Evolutionary conservation across 495 filamentous ascomycete genomes (phyloP), one percentile per base, ranked within the genome.

Genomic region (Aspergillus taichungensis): DNA sequence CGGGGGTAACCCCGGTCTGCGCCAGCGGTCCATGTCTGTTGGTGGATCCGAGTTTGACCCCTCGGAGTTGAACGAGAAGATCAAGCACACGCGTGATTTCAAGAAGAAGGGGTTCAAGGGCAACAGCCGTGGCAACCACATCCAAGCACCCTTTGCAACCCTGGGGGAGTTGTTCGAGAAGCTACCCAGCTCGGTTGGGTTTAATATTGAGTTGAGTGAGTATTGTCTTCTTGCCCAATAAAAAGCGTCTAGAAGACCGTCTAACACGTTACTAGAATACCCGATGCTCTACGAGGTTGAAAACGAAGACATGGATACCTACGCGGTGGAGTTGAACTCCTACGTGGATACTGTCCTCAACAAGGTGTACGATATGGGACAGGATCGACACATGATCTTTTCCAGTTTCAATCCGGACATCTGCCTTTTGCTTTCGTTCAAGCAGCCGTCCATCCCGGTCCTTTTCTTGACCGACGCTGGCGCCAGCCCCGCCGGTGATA

Each of bases 381-480:
- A 76, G 42, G 76, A 78, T 42, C 76, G 94, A 3, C 85, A 94
- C 59, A 81, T 97, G 62, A 85, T 97, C 48, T 99, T 99, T 71
- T 90, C 84, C 46, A 87, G 82, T 53, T 99, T 99, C 72, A 92
- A 95, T 64, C 94, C 94, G 5, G 94, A 97, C 46, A 87, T 97
- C 32, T 99, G 94, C 56, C 73, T 99, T 13, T 73, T 95, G 49
- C 69, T 97, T 34, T 90, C 85, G 45, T 91, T 95, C 74, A 99
- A 99, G 72, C 94, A 88, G 67, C 91, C 92, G 1, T 91, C 82
- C 13, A 94, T 95, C 40, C 94, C 94, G 0, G 84, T 99, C 45
- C 69, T 99, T 35, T 99, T 97, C 71, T 72, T 99, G 28, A 94
- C 85, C 0, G 94, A 97, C 52, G 87, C 87, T 2, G 90, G 90